Percentiles rank a stretch among this genome's conserved stretches.
These are phyloP conservation scores for Helotiales sp. DNA, from an alignment of 2,329 filamentous ascomycete genomes.

Conservation along the genomic window DNA sequence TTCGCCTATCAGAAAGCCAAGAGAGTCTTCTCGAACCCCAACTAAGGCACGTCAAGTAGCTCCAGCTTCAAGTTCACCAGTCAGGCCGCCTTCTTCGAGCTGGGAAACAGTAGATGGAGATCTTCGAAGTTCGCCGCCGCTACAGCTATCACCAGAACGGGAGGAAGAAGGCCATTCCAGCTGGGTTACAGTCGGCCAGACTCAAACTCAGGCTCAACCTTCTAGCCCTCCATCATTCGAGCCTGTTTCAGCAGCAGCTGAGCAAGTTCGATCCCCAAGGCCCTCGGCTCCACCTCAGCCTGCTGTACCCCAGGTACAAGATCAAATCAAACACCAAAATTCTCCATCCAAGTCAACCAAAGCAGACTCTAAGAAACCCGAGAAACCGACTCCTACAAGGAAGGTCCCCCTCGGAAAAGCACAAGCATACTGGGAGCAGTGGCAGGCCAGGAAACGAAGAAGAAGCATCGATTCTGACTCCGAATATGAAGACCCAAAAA, in stretches of 20 bases:
- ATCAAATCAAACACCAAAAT: neutral
- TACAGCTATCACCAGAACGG: neutral
- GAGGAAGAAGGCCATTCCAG: conserved; percentile 17
- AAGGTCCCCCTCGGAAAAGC: conserved; percentile 21
- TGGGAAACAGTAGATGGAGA: conserved; percentile 34
- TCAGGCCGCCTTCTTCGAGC: conserved; percentile 28
- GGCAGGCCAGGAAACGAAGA: conserved; percentile 24
- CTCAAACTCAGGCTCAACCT: conserved; percentile 1
- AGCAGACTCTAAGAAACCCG: neutral
- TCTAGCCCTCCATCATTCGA: conserved; percentile 13
- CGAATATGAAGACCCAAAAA: conserved; percentile 1
- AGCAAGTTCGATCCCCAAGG: conserved; percentile 9
- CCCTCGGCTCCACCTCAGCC: neutral
- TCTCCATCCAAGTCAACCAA: neutral
- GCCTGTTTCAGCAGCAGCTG: neutral
- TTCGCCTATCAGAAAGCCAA: conserved; percentile 32
- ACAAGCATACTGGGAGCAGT: conserved; percentile 30
- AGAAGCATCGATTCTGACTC: conserved; percentile 10
- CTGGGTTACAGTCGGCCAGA: conserved; percentile 19
- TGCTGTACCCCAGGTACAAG: neutral
- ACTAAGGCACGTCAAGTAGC: conserved; percentile 11
- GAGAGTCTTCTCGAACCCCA: conserved; percentile 17
- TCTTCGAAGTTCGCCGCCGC: conserved; percentile 12
- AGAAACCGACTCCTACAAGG: neutral
- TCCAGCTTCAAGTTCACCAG: conserved; percentile 8